phyloP scores from a whole-genome alignment of 257 asterid species.

The Asclepias syriaca region DNA sequence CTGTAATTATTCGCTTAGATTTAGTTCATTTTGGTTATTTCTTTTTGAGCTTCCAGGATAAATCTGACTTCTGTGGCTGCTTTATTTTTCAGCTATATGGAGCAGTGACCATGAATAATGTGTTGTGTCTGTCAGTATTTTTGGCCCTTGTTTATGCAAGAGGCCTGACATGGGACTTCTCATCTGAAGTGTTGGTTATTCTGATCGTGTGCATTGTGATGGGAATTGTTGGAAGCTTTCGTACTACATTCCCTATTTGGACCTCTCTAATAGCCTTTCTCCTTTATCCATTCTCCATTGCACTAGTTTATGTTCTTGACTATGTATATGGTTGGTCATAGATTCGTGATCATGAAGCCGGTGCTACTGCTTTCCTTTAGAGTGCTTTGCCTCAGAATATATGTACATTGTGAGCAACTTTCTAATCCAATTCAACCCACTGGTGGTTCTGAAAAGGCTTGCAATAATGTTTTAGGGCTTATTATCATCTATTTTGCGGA shows the following conservation, averaged over 20 bases:
- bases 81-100: conserved; percentile 60
- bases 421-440: background rate
- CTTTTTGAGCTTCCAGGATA: background rate
- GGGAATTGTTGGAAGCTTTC: conserved; percentile 71
- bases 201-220: conserved; percentile 76
- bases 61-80: background rate
- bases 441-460: background rate
- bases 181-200: conserved; percentile 84
- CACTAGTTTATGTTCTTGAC: conserved; percentile 81
- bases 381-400: background rate
- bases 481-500: background rate
- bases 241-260: conserved; percentile 85
- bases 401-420: background rate
- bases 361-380: background rate
- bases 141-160: conserved; percentile 67
- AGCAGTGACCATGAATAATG: conserved; percentile 89
- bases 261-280: conserved; percentile 58
- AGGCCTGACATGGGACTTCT: conserved; percentile 87
- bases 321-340: conserved; percentile 82
- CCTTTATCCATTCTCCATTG: conserved; percentile 78
- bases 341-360: background rate
- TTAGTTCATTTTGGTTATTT: background rate
- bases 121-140: conserved; percentile 77
- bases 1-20: background rate
- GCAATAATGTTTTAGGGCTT: background rate